Percentiles rank a stretch among this genome's conserved stretches.
These are phyloP conservation scores for Pseudonectria buxi DNA, from an alignment of 2,329 filamentous ascomycete genomes.

Conservation along the genomic window DNA sequence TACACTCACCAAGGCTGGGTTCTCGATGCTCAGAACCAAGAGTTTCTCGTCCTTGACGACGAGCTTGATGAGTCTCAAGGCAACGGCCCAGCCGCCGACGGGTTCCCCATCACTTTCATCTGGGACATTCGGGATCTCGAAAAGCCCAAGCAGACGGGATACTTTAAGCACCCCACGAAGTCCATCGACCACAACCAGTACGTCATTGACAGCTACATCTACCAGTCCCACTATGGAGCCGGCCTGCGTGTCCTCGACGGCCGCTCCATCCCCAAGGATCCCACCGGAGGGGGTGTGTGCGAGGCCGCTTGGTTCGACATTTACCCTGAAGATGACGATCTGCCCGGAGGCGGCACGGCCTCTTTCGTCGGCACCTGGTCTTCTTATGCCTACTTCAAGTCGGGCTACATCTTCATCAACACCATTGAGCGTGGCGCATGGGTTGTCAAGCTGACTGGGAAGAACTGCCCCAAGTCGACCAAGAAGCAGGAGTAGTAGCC, in stretches of 20 bases:
- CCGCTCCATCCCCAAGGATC: slow-evolving; percentile 31
- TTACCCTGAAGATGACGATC: slow-evolving; percentile 42
- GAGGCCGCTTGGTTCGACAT: slow-evolving; percentile 45
- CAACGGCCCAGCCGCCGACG: slow-evolving; percentile 33
- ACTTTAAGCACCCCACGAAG: slow-evolving; percentile 33
- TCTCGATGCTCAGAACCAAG: slow-evolving; percentile 36
- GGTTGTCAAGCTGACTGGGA: slow-evolving; percentile 32
- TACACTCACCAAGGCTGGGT: slow-evolving; percentile 56
- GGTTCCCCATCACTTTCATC: slow-evolving; percentile 44
- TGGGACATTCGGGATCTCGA: slow-evolving; percentile 41
- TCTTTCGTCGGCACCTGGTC: slow-evolving; percentile 41
- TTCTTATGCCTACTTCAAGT: slow-evolving; percentile 42
- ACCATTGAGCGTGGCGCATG: slow-evolving; percentile 46
- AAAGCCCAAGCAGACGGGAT: slow-evolving; percentile 36
- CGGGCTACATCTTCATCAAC: slow-evolving; percentile 44
- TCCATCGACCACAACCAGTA: slow-evolving; percentile 46
- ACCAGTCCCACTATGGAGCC: slow-evolving; percentile 45
- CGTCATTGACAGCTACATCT: slow-evolving; percentile 35
- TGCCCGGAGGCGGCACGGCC: slow-evolving; percentile 30
- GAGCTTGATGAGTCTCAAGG: slow-evolving; percentile 43
- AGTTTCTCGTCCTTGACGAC: slow-evolving; percentile 45
- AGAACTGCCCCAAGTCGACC: slow-evolving; percentile 8
- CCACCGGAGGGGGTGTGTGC: slow-evolving; percentile 37
- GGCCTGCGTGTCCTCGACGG: slow-evolving; percentile 38
- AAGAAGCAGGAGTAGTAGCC: too few relatives aligned